These are phyloP conservation scores for Penicillium diatomitis DNA, from an alignment of 495 filamentous ascomycete species.

Conservation along the genomic window DNA sequence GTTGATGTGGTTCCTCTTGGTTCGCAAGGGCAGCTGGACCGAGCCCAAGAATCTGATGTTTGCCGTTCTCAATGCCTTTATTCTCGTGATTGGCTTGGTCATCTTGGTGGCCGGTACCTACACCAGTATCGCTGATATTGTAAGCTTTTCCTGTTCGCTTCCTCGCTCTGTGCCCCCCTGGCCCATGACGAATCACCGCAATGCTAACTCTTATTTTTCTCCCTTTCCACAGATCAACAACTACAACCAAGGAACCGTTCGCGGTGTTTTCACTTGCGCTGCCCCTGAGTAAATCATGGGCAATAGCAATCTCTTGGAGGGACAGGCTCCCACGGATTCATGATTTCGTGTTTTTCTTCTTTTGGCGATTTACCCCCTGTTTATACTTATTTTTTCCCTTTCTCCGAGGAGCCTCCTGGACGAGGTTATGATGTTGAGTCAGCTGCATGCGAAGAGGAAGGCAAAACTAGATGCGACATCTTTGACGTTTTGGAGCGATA, in stretches of 20 bases:
- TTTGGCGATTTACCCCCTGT: too few species aligned
- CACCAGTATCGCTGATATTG: conserved; percentile 47
- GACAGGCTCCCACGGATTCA: not conserved
- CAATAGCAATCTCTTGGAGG: not conserved
- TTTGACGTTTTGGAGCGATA: too few species aligned
- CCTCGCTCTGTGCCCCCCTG: not conserved
- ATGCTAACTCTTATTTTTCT: too few species aligned
- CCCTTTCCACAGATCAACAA: conserved; percentile 26
- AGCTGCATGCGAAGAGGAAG: not conserved
- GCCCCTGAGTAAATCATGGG: conserved; percentile 7
- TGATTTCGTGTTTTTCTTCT: too few species aligned
- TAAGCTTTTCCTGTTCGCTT: conserved; percentile 24
- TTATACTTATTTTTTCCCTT: too few species aligned
- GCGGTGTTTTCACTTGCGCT: conserved; percentile 40
- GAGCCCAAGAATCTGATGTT: conserved; percentile 21
- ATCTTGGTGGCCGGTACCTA: conserved; percentile 51
- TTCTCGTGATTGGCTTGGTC: conserved; percentile 30
- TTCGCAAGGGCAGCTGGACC: conserved; percentile 32
- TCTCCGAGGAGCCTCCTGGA: too few species aligned
- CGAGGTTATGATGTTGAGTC: not conserved
- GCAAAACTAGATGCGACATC: too few species aligned
- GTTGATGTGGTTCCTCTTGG: conserved; percentile 54
- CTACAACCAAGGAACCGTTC: conserved; percentile 33
- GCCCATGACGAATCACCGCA: too few species aligned
- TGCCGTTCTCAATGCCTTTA: conserved; percentile 13